Evolutionary conservation across 805 yeast genomes (phyloP).

Genomic region (Yarrowia sp.): DNA sequence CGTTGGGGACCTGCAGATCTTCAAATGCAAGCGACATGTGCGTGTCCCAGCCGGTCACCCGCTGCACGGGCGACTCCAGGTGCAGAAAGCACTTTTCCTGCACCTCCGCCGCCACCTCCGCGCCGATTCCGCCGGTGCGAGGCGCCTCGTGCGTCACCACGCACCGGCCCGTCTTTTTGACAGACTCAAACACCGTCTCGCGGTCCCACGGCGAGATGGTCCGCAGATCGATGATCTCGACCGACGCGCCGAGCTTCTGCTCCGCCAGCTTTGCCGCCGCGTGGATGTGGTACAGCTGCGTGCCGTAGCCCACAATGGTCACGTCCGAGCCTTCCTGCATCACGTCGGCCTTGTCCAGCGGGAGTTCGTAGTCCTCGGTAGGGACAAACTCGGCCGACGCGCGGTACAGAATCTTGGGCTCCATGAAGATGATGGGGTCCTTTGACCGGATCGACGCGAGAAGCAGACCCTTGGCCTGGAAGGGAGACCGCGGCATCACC

Average conservation of each 20-base stretch:
- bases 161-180: conserved; percentile 81
- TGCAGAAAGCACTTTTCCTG: conserved; percentile 93
- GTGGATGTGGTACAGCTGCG: conserved; percentile 73
- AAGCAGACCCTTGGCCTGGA: conserved; percentile 84
- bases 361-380: conserved; percentile 75
- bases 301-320: conserved; percentile 78
- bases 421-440: conserved; percentile 90
- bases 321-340: conserved; percentile 81
- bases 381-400: conserved; percentile 82
- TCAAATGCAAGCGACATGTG: conserved; percentile 95
- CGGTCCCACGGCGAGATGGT: conserved; percentile 90
- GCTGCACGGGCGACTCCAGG: conserved; percentile 90
- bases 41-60: conserved; percentile 96
- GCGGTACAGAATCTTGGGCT: conserved; percentile 85
- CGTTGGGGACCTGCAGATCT: conserved; percentile 93
- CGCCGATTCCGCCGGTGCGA: conserved; percentile 91
- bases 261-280: conserved; percentile 80
- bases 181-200: conserved; percentile 72
- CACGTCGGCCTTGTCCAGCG: conserved; percentile 84
- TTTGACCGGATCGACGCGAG: conserved; percentile 92
- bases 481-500: conserved; percentile 83
- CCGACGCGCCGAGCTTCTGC: conserved; percentile 73
- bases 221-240: conserved; percentile 85
- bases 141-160: conserved; percentile 88
- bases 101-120: conserved; percentile 90